Evolutionary conservation across 306 rosid genomes (phyloP).

Genomic region (Oxytropis ochrocephala): DNA sequence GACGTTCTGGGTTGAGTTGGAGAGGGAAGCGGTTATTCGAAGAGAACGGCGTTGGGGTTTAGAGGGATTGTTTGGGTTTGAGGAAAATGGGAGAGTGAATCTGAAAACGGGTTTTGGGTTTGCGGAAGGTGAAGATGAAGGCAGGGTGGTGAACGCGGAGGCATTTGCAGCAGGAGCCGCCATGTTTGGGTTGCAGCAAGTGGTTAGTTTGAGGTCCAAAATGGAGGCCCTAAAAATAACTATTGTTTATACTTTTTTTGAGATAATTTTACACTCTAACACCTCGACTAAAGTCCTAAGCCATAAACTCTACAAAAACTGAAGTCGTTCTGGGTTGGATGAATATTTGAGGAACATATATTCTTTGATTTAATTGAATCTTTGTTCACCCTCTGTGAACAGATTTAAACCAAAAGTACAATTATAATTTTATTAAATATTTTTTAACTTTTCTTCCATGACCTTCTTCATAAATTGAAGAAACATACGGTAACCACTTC

Average conservation of each 20-base stretch:
- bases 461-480: no score
- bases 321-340: no score
- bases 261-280: no score
- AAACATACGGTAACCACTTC: no score
- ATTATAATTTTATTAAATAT: no score
- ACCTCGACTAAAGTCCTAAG: no score
- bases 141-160: slow-evolving; percentile 4
- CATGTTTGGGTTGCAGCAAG: slow-evolving; percentile 12
- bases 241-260: not conserved
- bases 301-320: no score
- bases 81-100: slow-evolving; percentile 24
- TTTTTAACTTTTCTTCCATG: no score
- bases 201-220: not conserved
- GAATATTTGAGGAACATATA: no score
- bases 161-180: slow-evolving; percentile 18
- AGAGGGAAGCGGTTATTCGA: slow-evolving; percentile 28
- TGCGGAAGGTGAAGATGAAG: not conserved
- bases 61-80: not conserved
- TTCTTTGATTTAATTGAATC: no score
- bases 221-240: not conserved
- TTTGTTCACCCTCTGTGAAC: no score
- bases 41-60: slow-evolving; percentile 22
- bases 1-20: slow-evolving; percentile 13
- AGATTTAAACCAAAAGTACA: no score
- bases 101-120: not conserved